Evolutionary conservation across 2,329 filamentous ascomycete species (phyloP), one percentile per base, ranked within the genome.

Genomic region (Hypomyces rosellus): DNA sequence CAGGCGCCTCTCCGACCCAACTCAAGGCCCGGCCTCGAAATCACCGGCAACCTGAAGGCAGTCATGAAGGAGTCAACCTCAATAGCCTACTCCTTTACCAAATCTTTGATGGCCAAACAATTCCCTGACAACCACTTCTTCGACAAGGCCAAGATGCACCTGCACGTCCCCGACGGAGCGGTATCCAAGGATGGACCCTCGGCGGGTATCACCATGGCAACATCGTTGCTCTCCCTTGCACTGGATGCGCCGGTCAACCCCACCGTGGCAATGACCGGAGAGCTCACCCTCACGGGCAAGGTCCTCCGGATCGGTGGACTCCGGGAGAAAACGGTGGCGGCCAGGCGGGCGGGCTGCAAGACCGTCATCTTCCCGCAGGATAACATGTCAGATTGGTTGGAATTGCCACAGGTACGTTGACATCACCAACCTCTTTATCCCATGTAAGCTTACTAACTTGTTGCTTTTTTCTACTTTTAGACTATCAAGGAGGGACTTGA

Each of bases 121-220:
- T 99, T 91, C 73, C 85, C 90, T 1, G 84, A 89, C 52, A 99
- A 99, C 69, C 82, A 84, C 66, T 99, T 97, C 76, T 96, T 99
- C 63, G 89, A 97, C 65, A 91, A 93, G 72, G 93, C 92, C 9
- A 89, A 87, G 71, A 81, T 99, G 65, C 93, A 99, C 69, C 76
- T 99, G 57, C 93, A 99, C 74, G 95, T 95, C 52, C 93, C 93
- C 0, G 93, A 99, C 67, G 93, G 93, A 5, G 93, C 93, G 8
- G 91, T 96, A 50, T 88, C 88, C 59, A 99, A 99, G 72, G 93
- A 99, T 65, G 93, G 87, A 0, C 88, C 88, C 4, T 91, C 86
- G 44, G 93, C 93, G 16, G 93, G 93, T 65, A 93, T 99, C 63
- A 99, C 93, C 6, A 99, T 99, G 93, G 87, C 93, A n/a, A 95